Conservation (phyloP, 106 monocot species). For the Agapanthus africanus region DNA sequence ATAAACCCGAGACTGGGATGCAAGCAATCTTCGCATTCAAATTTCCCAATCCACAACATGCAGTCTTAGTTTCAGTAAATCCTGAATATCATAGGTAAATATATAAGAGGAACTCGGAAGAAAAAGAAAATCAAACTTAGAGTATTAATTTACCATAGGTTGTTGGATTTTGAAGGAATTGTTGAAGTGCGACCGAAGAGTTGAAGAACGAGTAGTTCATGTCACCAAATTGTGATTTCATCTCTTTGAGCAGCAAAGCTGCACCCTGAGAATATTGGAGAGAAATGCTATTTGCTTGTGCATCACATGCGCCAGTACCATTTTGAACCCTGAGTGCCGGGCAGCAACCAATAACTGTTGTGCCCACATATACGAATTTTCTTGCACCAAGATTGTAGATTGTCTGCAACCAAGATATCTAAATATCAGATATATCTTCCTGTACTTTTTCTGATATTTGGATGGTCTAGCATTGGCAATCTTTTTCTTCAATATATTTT, state of each 20-base stretch:
- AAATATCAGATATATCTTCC: too few relatives aligned
- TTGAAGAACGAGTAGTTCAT: slow-evolving; percentile 53
- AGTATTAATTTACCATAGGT: slow-evolving; percentile 20
- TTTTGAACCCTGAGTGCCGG: slow-evolving; percentile 36
- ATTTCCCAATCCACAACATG: slow-evolving; percentile 58
- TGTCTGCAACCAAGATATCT: too few relatives aligned
- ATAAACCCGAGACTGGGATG: slow-evolving; percentile 33
- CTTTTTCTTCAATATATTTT: too few relatives aligned
- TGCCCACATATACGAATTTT: slow-evolving; percentile 50
- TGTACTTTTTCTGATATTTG: too few relatives aligned
- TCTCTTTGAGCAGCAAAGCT: slow-evolving; percentile 17
- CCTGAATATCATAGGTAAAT: slow-evolving; percentile 11
- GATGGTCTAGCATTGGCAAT: too few relatives aligned
- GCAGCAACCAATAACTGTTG: slow-evolving; percentile 62
- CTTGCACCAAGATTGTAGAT: slow-evolving; percentile 78
- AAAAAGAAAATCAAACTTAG: not conserved
- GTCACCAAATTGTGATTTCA: slow-evolving; percentile 36
- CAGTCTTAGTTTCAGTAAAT: slow-evolving; percentile 43
- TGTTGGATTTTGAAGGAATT: slow-evolving; percentile 23
- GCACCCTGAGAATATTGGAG: slow-evolving; percentile 26
- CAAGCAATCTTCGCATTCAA: slow-evolving; percentile 47
- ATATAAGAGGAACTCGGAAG: not conserved
- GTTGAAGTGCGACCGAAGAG: slow-evolving; percentile 18
- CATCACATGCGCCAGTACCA: slow-evolving; percentile 35
- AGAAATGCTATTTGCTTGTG: slow-evolving; percentile 31